Evolutionary conservation across 495 filamentous ascomycete species (phyloP).

Genomic region (Xylaria sp.): DNA sequence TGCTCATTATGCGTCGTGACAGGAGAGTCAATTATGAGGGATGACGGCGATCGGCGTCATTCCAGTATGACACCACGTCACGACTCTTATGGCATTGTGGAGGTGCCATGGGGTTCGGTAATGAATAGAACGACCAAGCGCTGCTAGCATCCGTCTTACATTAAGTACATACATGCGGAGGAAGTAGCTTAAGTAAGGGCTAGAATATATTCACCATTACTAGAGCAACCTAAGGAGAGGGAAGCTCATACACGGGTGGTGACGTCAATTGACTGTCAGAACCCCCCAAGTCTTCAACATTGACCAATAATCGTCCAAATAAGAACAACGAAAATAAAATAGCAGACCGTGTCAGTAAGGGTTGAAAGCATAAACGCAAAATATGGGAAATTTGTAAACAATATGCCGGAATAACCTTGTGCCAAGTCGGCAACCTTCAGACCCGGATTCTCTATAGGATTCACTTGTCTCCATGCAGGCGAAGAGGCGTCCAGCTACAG

Average conservation of each 20-base stretch:
- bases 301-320: background rate
- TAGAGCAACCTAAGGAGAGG: background rate
- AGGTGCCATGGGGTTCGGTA: background rate
- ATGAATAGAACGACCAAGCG: background rate
- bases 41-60: constrained; percentile 23
- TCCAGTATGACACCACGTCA: background rate
- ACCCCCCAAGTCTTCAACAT: background rate
- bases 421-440: too few relatives aligned
- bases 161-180: too few relatives aligned
- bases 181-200: background rate
- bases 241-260: background rate
- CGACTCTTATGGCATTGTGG: background rate
- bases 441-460: too few relatives aligned
- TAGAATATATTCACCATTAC: background rate
- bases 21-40: background rate
- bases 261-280: background rate
- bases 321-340: background rate
- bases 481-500: too few relatives aligned
- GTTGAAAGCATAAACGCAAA: too few relatives aligned
- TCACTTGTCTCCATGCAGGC: too few relatives aligned
- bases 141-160: background rate
- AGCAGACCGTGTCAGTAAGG: background rate
- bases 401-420: too few relatives aligned
- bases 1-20: background rate
- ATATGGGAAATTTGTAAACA: too few relatives aligned